These are phyloP conservation scores for Naegleria lovaniensis DNA, from an alignment of 208 protist genomes.

Conservation along the genomic window DNA sequence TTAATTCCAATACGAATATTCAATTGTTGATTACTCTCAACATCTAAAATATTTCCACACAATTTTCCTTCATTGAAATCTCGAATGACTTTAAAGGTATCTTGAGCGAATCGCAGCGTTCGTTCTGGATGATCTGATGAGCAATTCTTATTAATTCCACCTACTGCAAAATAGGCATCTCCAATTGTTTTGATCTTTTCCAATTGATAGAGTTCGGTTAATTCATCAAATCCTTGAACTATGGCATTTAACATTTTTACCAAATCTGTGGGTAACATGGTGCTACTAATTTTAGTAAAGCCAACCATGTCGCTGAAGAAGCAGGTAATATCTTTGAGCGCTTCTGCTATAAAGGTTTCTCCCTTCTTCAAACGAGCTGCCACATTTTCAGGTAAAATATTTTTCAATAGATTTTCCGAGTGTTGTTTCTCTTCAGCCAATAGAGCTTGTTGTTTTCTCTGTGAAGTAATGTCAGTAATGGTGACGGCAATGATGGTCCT, in stretches of 20 bases:
- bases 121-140: too few species aligned
- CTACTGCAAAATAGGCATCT: background rate
- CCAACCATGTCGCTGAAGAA: slow-evolving; percentile 29
- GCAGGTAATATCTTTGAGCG: slow-evolving; percentile 23
- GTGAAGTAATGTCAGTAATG: background rate
- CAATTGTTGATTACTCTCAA: background rate
- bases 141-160: background rate
- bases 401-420: slow-evolving; percentile 33
- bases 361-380: slow-evolving; percentile 22
- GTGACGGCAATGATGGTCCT: background rate
- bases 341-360: slow-evolving; percentile 28
- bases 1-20: slow-evolving; percentile 39
- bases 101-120: too few species aligned
- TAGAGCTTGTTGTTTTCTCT: background rate
- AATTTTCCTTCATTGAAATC: too few species aligned
- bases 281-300: slow-evolving; percentile 18
- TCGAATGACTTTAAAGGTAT: too few species aligned
- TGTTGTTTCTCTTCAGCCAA: slow-evolving; percentile 9
- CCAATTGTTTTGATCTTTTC: slow-evolving; percentile 38
- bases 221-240: slow-evolving; percentile 19
- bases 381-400: slow-evolving; percentile 31
- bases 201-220: background rate
- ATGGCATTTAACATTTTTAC: slow-evolving; percentile 21
- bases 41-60: too few species aligned
- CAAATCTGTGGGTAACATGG: slow-evolving; percentile 13